Percentiles rank a stretch among this genome's conserved stretches.
These are phyloP conservation scores for Colletotrichum abscissum DNA, from an alignment of 2,329 filamentous ascomycete species.

Conservation along the genomic window DNA sequence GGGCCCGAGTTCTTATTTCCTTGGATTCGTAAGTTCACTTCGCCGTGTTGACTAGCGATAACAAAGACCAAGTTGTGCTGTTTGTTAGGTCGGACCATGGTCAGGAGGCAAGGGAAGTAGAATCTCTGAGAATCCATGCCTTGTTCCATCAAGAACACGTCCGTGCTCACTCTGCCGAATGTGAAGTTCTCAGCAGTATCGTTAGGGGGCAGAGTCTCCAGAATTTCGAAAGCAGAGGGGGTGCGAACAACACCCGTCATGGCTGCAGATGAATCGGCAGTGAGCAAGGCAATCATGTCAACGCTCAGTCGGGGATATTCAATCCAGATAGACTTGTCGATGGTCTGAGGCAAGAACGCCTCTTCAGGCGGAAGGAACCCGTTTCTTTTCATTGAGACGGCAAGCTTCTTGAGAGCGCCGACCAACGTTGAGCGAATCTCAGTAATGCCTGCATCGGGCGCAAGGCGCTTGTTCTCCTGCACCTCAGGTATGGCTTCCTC, in stretches of 20 bases:
- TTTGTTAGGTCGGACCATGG: constrained; percentile 76
- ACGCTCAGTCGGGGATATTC: constrained; percentile 79
- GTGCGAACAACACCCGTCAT: constrained; percentile 60
- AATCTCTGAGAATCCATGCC: constrained; percentile 76
- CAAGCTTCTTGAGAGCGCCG: constrained; percentile 77
- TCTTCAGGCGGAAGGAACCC: constrained; percentile 79
- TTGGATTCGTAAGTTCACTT: constrained; percentile 80
- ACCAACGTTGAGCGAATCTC: constrained; percentile 67
- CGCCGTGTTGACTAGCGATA: constrained; percentile 82
- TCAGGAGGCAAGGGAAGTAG: constrained; percentile 79
- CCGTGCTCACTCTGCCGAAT: constrained; percentile 81
- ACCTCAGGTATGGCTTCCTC: constrained; percentile 65
- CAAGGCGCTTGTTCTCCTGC: constrained; percentile 53
- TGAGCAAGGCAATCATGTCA: constrained; percentile 77
- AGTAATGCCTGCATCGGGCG: constrained; percentile 59
- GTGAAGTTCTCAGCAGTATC: constrained; percentile 81
- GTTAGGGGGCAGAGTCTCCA: constrained; percentile 79
- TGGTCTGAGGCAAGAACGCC: constrained; percentile 77
- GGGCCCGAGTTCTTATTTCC: constrained; percentile 74
- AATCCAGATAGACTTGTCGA: constrained; percentile 86
- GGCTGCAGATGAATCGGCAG: constrained; percentile 66
- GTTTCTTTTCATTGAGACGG: constrained; percentile 87
- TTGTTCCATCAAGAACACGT: constrained; percentile 79
- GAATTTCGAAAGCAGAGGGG: constrained; percentile 61
- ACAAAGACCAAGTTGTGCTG: constrained; percentile 78